These are phyloP conservation scores for Erucastrum elatum DNA, from an alignment of 345 rosid species.

Conservation along the genomic window DNA sequence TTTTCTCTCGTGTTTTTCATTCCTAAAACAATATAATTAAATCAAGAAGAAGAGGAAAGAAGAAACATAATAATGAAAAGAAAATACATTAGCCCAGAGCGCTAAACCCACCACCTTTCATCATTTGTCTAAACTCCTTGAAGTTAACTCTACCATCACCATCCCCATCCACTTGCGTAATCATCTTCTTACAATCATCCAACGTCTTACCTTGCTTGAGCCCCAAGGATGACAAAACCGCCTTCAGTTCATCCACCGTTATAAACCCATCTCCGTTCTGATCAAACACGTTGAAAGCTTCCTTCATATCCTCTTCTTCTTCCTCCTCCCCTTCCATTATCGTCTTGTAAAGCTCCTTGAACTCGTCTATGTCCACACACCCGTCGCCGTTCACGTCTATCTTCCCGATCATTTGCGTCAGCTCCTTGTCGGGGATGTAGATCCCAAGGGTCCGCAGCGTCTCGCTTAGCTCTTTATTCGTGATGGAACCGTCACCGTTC, in stretches of 20 bases:
- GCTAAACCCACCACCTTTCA: conserved; percentile 51
- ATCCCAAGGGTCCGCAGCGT: conserved; percentile 73
- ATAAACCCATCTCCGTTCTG: conserved; percentile 85
- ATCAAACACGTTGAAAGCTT: conserved; percentile 88
- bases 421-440: conserved; percentile 58
- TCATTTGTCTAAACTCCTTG: conserved; percentile 59
- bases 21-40: conserved; percentile 6
- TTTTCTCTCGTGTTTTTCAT: not conserved
- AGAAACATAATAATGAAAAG: not conserved
- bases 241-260: conserved; percentile 69
- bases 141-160: conserved; percentile 84
- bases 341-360: conserved; percentile 56
- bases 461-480: conserved; percentile 60
- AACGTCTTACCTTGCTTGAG: conserved; percentile 65
- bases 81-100: conserved; percentile 33
- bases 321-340: conserved; percentile 58
- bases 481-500: conserved; percentile 73
- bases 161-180: conserved; percentile 73
- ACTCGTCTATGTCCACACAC: conserved; percentile 71
- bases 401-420: conserved; percentile 53
- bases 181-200: conserved; percentile 83
- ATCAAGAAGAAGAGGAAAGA: not conserved
- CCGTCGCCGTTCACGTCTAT: conserved; percentile 60
- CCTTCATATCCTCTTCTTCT: conserved; percentile 74
- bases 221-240: conserved; percentile 73